Base-by-base conservation (phyloP, 768 basidiomycete genomes). In the Pisolithus orientalis region DNA sequence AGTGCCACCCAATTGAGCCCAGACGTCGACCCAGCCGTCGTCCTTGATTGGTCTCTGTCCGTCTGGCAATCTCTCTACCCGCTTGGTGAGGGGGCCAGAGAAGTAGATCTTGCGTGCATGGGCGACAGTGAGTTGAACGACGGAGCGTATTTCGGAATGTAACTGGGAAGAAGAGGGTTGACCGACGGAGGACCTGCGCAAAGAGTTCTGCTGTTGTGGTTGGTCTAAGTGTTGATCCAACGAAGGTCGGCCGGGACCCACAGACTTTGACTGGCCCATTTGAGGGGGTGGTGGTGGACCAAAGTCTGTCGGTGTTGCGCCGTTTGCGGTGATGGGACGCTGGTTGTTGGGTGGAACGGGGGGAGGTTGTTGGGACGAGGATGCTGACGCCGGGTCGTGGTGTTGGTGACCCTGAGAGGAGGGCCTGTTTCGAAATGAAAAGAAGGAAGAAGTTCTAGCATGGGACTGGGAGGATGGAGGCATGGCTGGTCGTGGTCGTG, bases 1-100 rank as follows among this genome's bases (percentile, higher is more conserved):
- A 5, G 90, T 92, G 4, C 92, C 93, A 47, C 88, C 85, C 32
- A 94, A 74, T 69, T 94, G 92, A 1, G 85, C 92, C 89, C 90
- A 94, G 14, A 94, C 85, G 16, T 92, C 83, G 10, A 76, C 75
- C 88, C 91, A 92, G 1, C 83, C 82, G 3, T 88, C 87, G 61
- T 90, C 86, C 61, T 85, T 86, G 54, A 70, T 61, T 3, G 85
- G 80, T 53, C 74, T 77, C 59, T 83, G 77, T 21, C 90, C 88
- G 64, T 90, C 86, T 1, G 90, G 73, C 56, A 83, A 80, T n/a
- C 85, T 79, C 65, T 93, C 90, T 55, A 89, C 74, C 28, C 80
- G 76, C 48, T 87, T 84, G 14, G 90, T 73, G 17, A 94, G 80
- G 13, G 87, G 88, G 9, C 90, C 90, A 5, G 89, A 91, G 70